Evolutionary conservation across 2,329 filamentous ascomycete genomes (phyloP).

Genomic region (Ophiognomonia clavigignenti-juglandacearum): DNA sequence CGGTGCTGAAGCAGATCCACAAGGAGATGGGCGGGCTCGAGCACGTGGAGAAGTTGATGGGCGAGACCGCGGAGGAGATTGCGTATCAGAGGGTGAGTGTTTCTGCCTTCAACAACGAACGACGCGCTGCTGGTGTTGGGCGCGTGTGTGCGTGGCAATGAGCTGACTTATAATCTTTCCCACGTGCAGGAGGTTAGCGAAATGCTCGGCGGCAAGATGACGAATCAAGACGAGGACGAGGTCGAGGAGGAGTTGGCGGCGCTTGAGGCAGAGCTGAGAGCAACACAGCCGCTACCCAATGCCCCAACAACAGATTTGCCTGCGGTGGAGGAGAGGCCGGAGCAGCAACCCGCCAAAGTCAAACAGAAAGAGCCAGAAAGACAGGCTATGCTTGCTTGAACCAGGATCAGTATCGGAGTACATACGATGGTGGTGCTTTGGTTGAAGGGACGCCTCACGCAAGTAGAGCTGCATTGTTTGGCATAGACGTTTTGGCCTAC

Average conservation of each 20-base stretch:
- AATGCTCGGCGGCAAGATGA: constrained; percentile 82
- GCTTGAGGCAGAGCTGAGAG: constrained; percentile 59
- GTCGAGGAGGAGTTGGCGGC: constrained; percentile 92
- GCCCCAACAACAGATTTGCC: constrained; percentile 24
- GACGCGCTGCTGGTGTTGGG: no score
- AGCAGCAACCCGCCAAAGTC: constrained; percentile 12
- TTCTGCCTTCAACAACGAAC: no score
- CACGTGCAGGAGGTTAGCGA: constrained; percentile 76
- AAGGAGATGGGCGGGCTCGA: constrained; percentile 94
- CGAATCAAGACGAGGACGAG: constrained; percentile 93
- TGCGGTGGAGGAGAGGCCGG: constrained; percentile 12
- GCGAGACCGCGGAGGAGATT: constrained; percentile 82
- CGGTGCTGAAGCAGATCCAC: constrained; percentile 85
- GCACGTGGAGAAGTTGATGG: constrained; percentile 91
- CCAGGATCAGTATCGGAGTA: neutral
- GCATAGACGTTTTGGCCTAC: neutral
- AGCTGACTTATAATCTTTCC: neutral
- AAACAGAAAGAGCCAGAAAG: constrained; percentile 19
- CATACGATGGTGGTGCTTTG: neutral
- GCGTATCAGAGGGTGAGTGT: constrained; percentile 77
- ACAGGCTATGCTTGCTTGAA: constrained; percentile 24
- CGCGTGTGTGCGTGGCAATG: no score
- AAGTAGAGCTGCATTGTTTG: no score
- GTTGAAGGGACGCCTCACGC: no score
- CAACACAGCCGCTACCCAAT: constrained; percentile 19